phyloP scores from a whole-genome alignment of 148 eudicot genomes.

The Fallopia convolvulus region DNA sequence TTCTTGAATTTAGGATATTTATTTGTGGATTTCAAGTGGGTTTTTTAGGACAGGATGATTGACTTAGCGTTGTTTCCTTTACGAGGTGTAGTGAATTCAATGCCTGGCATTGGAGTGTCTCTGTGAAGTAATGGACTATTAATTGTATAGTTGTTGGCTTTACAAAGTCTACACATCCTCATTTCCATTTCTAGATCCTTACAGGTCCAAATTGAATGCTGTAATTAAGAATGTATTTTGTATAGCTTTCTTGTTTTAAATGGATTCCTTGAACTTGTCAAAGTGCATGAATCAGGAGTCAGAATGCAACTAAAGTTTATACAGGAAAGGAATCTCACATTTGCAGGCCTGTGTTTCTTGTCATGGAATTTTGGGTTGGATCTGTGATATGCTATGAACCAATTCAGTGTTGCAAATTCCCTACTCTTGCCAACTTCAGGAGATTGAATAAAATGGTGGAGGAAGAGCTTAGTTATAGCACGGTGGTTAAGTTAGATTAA shows the following conservation, averaged over 20 bases:
- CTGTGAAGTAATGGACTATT: neutral
- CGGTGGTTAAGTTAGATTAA: neutral
- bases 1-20: neutral
- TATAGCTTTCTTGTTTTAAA: neutral
- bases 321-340: neutral
- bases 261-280: neutral
- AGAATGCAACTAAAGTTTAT: neutral
- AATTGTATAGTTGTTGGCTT: neutral
- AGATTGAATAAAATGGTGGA: neutral
- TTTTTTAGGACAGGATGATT: neutral
- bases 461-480: neutral
- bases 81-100: neutral
- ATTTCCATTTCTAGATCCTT: neutral
- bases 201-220: neutral
- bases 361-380: neutral
- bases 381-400: neutral
- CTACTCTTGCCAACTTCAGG: neutral
- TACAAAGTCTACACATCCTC: neutral
- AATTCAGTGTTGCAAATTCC: neutral
- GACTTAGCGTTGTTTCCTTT: neutral
- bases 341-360: neutral
- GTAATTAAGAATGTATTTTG: neutral
- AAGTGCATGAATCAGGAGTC: neutral
- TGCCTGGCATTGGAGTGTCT: slow-evolving; percentile 3
- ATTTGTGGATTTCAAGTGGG: neutral